Conservation (phyloP, 768 basidiomycete genomes). For the Brasilioporus rufonigricans region DNA sequence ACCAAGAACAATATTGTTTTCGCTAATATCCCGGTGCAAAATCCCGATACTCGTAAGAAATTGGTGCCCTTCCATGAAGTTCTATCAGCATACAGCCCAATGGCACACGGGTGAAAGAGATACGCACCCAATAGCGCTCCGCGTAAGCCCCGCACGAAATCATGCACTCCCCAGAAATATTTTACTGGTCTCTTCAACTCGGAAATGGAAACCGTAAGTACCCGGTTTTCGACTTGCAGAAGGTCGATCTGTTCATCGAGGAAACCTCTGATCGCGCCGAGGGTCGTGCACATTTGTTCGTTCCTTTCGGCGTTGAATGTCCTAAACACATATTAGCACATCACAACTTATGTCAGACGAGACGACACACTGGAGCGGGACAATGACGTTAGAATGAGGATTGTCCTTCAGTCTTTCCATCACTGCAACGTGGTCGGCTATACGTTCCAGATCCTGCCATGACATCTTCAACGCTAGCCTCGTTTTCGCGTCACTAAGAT, state of each 20-base stretch:
- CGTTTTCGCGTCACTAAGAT: background rate
- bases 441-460: background rate
- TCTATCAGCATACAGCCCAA: background rate
- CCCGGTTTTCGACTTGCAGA: background rate
- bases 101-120: background rate
- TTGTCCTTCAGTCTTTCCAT: background rate
- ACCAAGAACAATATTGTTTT: background rate
- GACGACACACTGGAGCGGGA: no score
- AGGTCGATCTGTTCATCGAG: background rate
- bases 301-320: background rate
- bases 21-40: background rate
- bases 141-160: background rate
- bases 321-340: background rate
- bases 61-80: background rate
- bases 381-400: background rate
- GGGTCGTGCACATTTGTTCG: background rate
- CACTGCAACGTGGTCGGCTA: background rate
- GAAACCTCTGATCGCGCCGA: background rate
- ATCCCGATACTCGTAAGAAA: background rate
- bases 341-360: no score
- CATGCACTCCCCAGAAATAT: slow-evolving; percentile 1
- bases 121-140: background rate
- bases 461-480: background rate
- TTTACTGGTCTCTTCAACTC: background rate
- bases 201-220: background rate